Conservation (phyloP, 768 basidiomycete genomes). For the Rhizopogon vulgaris region DNA sequence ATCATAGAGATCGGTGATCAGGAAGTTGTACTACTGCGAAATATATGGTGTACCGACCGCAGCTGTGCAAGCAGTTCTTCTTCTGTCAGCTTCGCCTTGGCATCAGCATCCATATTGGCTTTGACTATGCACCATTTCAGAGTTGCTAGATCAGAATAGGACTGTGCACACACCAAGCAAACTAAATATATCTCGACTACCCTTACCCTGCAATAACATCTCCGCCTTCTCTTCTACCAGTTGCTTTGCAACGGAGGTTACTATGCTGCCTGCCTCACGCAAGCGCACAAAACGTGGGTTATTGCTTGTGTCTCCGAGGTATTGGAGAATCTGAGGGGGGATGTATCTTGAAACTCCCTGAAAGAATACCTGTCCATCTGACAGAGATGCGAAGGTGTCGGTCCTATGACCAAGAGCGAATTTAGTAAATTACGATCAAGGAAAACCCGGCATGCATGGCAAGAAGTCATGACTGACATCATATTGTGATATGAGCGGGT, state of each 20-base stretch:
- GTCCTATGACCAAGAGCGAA: slow-evolving; percentile 28
- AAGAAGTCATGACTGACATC: slow-evolving; percentile 27
- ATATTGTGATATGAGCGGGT: slow-evolving; percentile 49
- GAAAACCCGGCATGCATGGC: background rate
- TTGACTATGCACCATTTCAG: background rate
- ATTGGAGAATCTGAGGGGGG: slow-evolving; percentile 35
- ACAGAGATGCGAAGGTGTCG: slow-evolving; percentile 41
- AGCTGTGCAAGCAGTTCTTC: slow-evolving; percentile 46
- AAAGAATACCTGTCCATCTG: background rate
- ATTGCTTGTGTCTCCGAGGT: background rate
- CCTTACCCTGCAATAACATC: slow-evolving; percentile 28
- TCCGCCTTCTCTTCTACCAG: slow-evolving; percentile 32
- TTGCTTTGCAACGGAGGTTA: slow-evolving; percentile 27
- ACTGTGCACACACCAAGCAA: slow-evolving; percentile 39
- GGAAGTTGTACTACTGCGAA: background rate
- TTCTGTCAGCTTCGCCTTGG: slow-evolving; percentile 20
- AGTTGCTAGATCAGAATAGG: background rate
- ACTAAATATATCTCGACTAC: slow-evolving; percentile 40
- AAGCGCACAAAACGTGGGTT: slow-evolving; percentile 21
- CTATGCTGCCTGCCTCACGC: slow-evolving; percentile 26
- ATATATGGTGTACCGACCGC: slow-evolving; percentile 18
- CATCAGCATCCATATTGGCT: slow-evolving; percentile 40
- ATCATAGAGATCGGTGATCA: background rate
- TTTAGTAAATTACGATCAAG: background rate
- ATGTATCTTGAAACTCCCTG: slow-evolving; percentile 10